phyloP scores from a whole-genome alignment of 192 early-diverging fungal genomes.

The Thamnidium elegans region DNA sequence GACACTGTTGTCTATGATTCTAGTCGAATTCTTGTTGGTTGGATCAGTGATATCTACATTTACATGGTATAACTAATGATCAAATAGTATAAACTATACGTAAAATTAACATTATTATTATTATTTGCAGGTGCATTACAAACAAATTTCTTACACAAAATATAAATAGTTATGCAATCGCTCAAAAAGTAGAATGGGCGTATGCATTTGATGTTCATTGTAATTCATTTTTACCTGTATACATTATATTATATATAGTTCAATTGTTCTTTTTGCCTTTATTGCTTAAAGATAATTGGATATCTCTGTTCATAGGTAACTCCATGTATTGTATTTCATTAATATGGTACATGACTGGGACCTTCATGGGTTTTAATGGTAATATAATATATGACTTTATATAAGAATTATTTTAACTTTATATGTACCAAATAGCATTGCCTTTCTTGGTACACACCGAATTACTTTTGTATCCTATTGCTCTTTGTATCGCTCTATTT shows the following conservation, averaged over 20 bases:
- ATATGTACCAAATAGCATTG: conserved; percentile 56
- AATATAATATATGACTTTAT: conserved; percentile 23
- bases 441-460: conserved; percentile 90
- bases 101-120: not conserved
- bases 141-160: conserved; percentile 82
- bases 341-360: conserved; percentile 82
- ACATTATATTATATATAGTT: conserved; percentile 81
- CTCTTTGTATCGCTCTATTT: conserved; percentile 59
- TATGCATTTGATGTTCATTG: conserved; percentile 98
- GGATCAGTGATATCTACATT: conserved; percentile 68
- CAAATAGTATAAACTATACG: not conserved
- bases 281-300: conserved; percentile 73
- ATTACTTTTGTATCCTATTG: conserved; percentile 87
- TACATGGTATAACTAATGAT: conserved; percentile 61
- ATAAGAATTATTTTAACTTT: not conserved
- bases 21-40: conserved; percentile 76
- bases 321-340: conserved; percentile 80
- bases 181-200: conserved; percentile 92
- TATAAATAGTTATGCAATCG: conserved; percentile 66
- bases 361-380: conserved; percentile 93
- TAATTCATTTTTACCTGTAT: conserved; percentile 92
- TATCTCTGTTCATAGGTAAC: conserved; percentile 84
- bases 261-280: conserved; percentile 93
- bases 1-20: conserved; percentile 77
- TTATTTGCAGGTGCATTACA: conserved; percentile 53